These are phyloP conservation scores for Microcera coccophila DNA, from an alignment of 2,329 filamentous ascomycete genomes.

Conservation along the genomic window DNA sequence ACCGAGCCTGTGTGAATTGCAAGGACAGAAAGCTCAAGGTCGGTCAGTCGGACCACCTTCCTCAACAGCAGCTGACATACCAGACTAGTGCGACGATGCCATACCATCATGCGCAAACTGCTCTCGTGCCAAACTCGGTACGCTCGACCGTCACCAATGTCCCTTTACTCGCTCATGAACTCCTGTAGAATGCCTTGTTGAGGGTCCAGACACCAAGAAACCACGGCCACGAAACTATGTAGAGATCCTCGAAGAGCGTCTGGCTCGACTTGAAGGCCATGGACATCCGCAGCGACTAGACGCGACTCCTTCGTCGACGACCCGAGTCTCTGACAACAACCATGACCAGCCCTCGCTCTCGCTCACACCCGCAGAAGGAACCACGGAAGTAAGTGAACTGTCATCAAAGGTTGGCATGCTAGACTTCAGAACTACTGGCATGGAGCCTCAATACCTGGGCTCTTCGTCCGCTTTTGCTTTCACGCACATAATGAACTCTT, in stretches of 20 bases:
- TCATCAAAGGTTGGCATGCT: constrained; percentile 18
- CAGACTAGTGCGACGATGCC: constrained; percentile 6
- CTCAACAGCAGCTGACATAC: neutral
- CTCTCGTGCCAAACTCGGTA: neutral
- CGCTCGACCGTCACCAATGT: neutral
- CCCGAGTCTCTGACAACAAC: neutral
- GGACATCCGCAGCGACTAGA: neutral
- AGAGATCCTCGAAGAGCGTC: constrained; percentile 25
- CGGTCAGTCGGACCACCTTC: neutral
- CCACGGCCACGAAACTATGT: constrained; percentile 30
- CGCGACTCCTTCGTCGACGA: neutral
- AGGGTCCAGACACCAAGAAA: constrained; percentile 26
- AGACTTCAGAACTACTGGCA: constrained; percentile 6
- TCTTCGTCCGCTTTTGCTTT: constrained; percentile 29
- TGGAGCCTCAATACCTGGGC: constrained; percentile 27
- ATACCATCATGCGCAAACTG: neutral
- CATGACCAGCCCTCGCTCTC: neutral
- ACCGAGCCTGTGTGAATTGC: neutral
- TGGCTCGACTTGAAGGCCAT: constrained; percentile 22
- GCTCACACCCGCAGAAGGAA: neutral
- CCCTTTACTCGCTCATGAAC: neutral
- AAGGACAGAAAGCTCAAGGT: neutral
- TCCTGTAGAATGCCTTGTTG: constrained; percentile 19
- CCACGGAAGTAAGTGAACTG: constrained; percentile 7
- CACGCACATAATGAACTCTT: constrained; percentile 18